Percentiles rank a stretch among this genome's conserved stretches.
phyloP scores from a whole-genome alignment of 2,329 filamentous ascomycete genomes.

The Westerdykella aurantiaca region DNA sequence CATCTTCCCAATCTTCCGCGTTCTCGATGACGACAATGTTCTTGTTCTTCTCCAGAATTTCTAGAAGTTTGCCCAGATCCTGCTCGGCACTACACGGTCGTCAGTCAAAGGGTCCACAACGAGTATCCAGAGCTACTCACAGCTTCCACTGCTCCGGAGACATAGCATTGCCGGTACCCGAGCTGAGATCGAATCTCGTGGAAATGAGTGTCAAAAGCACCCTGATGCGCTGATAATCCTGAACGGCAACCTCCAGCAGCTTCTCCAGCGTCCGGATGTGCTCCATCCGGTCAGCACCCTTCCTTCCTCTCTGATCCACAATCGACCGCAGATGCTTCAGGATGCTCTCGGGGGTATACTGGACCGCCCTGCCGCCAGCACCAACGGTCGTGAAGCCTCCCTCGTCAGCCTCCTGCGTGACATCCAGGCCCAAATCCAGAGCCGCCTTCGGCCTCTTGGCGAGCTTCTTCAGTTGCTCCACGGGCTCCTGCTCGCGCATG shows the following conservation, averaged over 20 bases:
- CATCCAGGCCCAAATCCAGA: slow-evolving; percentile 47
- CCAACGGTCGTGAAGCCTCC: slow-evolving; percentile 87
- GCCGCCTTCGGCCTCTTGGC: slow-evolving; percentile 48
- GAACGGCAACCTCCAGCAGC: slow-evolving; percentile 79
- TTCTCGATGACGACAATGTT: slow-evolving; percentile 83
- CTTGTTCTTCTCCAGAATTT: slow-evolving; percentile 70
- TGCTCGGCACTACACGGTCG: slow-evolving; percentile 57
- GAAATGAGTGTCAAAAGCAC: slow-evolving; percentile 88
- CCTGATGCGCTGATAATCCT: slow-evolving; percentile 89
- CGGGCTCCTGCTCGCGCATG: slow-evolving; percentile 71
- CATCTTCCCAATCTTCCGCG: slow-evolving; percentile 98
- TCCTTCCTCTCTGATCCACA: slow-evolving; percentile 93
- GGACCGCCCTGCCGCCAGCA: slow-evolving; percentile 78
- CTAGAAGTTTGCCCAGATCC: slow-evolving; percentile 72
- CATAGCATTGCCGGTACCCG: slow-evolving; percentile 76
- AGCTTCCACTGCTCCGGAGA: slow-evolving; percentile 94
- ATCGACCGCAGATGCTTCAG: slow-evolving; percentile 93
- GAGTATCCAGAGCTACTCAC: slow-evolving; percentile 26
- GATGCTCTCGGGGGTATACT: slow-evolving; percentile 95
- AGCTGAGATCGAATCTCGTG: slow-evolving; percentile 87
- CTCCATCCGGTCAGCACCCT: slow-evolving; percentile 92
- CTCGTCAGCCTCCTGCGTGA: slow-evolving; percentile 57
- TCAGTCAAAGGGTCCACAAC: slow-evolving; percentile 2
- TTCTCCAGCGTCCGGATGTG: slow-evolving; percentile 98
- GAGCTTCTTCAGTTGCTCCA: slow-evolving; percentile 29